Percentiles rank a stretch among this genome's conserved stretches.
Conservation (phyloP, 1,284 basidiomycete genomes). For the Polyporus tsugae region DNA sequence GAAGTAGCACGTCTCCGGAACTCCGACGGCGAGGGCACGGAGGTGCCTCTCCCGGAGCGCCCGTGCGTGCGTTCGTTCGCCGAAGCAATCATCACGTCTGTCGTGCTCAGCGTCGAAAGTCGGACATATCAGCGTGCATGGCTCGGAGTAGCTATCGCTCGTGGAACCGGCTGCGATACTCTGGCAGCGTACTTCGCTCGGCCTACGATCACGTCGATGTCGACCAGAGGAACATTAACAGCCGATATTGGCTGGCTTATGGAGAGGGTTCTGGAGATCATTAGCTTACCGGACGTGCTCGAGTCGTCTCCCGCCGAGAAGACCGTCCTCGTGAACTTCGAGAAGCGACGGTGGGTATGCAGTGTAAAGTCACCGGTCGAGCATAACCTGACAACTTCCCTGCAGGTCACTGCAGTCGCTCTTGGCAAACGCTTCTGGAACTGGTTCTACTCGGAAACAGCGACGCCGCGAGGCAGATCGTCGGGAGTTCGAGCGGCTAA, state of each 20-base stretch:
- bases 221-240: conserved; percentile 61
- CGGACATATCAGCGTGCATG: conserved; percentile 75
- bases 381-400: conserved; percentile 11
- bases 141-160: conserved; percentile 68
- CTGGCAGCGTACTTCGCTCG: conserved; percentile 62
- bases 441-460: conserved; percentile 52
- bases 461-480: conserved; percentile 64
- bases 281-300: conserved; percentile 77
- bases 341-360: conserved; percentile 73
- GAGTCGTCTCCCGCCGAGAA: conserved; percentile 58
- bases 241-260: conserved; percentile 84
- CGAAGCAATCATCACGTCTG: conserved; percentile 75
- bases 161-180: conserved; percentile 68
- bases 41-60: conserved; percentile 49
- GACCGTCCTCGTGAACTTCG: conserved; percentile 75
- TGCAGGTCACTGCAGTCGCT: conserved; percentile 71
- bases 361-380: conserved; percentile 5
- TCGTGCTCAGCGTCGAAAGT: conserved; percentile 77
- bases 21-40: conserved; percentile 48
- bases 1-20: conserved; percentile 74
- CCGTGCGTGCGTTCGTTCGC: conserved; percentile 79
- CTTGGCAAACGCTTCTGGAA: conserved; percentile 58
- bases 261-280: conserved; percentile 80
- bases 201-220: conserved; percentile 52
- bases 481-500: conserved; percentile 75